These are phyloP conservation scores for Stipa capillata DNA, from an alignment of 176 grass and related monocot species.

Conservation along the genomic window DNA sequence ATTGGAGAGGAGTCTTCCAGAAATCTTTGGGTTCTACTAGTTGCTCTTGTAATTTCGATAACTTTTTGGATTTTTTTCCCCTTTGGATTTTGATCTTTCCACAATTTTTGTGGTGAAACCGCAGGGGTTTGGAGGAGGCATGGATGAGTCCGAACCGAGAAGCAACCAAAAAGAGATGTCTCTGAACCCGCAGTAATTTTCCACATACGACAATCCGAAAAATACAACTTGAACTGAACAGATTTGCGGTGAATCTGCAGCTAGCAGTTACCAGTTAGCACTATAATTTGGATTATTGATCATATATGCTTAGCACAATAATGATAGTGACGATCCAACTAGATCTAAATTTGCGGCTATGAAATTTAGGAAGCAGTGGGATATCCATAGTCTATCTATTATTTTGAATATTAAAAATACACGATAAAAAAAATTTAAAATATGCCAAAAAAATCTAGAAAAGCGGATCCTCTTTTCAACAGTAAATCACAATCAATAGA, in stretches of 20 bases:
- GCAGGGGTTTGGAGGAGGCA: background rate
- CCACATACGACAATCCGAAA: background rate
- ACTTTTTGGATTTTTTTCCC: background rate
- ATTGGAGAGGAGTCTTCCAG: background rate
- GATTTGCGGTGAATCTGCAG: background rate
- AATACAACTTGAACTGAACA: background rate
- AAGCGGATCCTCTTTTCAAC: too few species aligned
- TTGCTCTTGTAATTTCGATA: background rate
- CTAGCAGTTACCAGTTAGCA: background rate
- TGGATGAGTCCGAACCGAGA: background rate
- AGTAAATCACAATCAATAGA: too few species aligned
- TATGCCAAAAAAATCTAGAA: too few species aligned
- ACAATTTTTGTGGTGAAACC: conserved; percentile 28
- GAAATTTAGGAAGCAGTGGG: too few species aligned
- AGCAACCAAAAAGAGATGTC: background rate
- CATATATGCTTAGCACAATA: background rate
- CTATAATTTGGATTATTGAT: background rate
- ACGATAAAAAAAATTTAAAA: too few species aligned
- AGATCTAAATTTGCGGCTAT: background rate
- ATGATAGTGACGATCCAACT: background rate
- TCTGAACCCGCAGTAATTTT: background rate
- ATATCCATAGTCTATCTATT: too few species aligned
- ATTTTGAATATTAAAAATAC: too few species aligned
- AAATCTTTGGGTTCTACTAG: background rate
- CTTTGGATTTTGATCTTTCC: background rate